These are phyloP conservation scores for Curvularia spicifera DNA, from an alignment of 2,329 filamentous ascomycete species.

Conservation along the genomic window DNA sequence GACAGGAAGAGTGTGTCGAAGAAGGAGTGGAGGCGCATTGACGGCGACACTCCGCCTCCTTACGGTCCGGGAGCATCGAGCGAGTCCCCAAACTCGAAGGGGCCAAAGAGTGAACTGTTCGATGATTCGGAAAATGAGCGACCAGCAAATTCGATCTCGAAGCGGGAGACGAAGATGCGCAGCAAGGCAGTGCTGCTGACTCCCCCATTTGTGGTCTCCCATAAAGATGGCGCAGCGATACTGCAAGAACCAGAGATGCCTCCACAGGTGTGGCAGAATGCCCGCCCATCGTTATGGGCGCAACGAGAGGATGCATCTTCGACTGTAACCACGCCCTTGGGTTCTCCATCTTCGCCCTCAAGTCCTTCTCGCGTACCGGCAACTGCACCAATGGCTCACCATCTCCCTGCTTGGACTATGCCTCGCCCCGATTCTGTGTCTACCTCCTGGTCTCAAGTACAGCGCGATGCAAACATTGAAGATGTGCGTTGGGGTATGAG, in stretches of 20 bases:
- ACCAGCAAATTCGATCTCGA: neutral
- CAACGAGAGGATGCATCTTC: neutral
- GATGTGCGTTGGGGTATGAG: neutral
- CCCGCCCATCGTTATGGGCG: constrained; percentile 20
- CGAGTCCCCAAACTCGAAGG: neutral
- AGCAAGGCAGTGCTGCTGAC: neutral
- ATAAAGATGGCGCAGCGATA: neutral
- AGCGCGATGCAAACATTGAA: neutral
- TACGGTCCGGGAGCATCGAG: neutral
- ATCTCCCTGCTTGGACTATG: no score
- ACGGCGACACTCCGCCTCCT: constrained; percentile 4
- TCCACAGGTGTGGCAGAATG: constrained; percentile 20
- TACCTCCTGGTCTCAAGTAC: constrained; percentile 6
- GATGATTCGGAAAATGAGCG: neutral
- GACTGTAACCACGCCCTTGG: constrained; percentile 24
- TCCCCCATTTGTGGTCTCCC: neutral
- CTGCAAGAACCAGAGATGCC: constrained; percentile 19
- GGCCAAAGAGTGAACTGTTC: neutral
- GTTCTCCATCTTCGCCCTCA: constrained; percentile 3
- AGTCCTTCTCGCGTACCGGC: neutral
- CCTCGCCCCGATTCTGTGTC: neutral
- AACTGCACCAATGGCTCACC: neutral
- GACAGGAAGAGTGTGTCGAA: constrained; percentile 11
- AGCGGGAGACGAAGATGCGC: constrained; percentile 4
- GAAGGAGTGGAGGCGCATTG: constrained; percentile 19